Evolutionary conservation across 1,284 basidiomycete species (phyloP).

Genomic region (Fomitopsis palustris): DNA sequence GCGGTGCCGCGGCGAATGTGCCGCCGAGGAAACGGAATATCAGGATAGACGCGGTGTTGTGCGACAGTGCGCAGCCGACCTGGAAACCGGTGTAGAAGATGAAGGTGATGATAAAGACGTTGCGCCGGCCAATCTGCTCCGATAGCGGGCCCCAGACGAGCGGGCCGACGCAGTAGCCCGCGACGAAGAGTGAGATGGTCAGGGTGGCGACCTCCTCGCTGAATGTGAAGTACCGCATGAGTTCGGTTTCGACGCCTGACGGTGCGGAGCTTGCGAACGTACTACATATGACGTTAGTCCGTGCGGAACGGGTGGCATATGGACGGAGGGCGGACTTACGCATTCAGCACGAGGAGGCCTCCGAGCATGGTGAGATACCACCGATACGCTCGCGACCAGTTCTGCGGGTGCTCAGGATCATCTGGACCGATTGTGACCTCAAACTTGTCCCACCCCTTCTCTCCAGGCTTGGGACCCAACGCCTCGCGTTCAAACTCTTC

Average conservation of each 20-base stretch:
- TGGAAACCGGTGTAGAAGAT: too few species aligned
- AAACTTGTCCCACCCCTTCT: conserved; percentile 32
- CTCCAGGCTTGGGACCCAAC: conserved; percentile 23
- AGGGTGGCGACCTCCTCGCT: conserved; percentile 49
- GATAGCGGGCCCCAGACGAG: conserved; percentile 47
- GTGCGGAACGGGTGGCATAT: too few species aligned
- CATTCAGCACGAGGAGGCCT: conserved; percentile 66
- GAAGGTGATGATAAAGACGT: too few species aligned
- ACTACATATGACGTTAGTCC: conserved; percentile 26
- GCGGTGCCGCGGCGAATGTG: conserved; percentile 35
- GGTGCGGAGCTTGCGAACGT: conserved; percentile 63
- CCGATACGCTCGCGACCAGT: conserved; percentile 52
- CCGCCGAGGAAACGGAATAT: conserved; percentile 60
- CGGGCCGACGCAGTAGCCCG: conserved; percentile 53
- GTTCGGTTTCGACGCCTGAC: conserved; percentile 42
- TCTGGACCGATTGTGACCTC: conserved; percentile 35
- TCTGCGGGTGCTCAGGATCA: conserved; percentile 49
- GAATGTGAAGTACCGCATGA: conserved; percentile 52
- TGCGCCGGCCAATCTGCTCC: too few species aligned
- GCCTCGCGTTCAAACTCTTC: conserved; percentile 24
- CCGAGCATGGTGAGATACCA: conserved; percentile 64
- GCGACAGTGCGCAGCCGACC: conserved; percentile 51
- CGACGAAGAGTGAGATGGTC: conserved; percentile 51
- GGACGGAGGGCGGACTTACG: conserved; percentile 33
- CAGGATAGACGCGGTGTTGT: conserved; percentile 49